Conservation (phyloP, 768 basidiomycete species). For the Megacollybia marginata region DNA sequence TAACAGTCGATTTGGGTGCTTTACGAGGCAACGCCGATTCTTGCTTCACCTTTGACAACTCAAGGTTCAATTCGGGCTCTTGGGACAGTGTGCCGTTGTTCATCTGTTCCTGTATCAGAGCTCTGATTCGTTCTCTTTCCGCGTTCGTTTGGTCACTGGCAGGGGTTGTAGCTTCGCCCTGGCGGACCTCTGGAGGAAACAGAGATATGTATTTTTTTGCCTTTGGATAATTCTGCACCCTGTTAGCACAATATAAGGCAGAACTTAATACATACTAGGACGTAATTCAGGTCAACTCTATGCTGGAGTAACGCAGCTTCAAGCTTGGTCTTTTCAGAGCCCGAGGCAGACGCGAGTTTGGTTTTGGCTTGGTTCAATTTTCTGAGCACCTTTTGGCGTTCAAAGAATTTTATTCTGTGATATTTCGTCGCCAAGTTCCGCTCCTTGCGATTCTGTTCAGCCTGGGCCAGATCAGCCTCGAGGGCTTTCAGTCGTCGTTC, state of each 20-base stretch:
- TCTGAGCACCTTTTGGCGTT: constrained; percentile 80
- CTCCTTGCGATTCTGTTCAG: constrained; percentile 59
- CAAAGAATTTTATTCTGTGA: constrained; percentile 92
- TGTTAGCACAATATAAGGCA: not conserved
- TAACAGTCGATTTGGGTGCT: not conserved
- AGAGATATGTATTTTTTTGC: constrained; percentile 84
- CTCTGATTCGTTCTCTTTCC: constrained; percentile 51
- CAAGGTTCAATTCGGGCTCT: constrained; percentile 50
- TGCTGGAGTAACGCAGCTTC: constrained; percentile 48
- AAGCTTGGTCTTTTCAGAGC: constrained; percentile 31
- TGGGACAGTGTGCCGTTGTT: constrained; percentile 43
- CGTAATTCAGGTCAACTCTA: constrained; percentile 88
- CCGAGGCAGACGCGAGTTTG: constrained; percentile 29
- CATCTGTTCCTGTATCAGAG: constrained; percentile 56
- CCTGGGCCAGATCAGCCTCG: constrained; percentile 62
- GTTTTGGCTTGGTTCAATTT: constrained; percentile 68
- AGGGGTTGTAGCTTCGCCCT: constrained; percentile 21
- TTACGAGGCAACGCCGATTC: not conserved
- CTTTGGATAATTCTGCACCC: constrained; percentile 65
- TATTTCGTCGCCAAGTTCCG: constrained; percentile 70
- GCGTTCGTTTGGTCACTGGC: constrained; percentile 33
- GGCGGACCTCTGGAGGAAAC: constrained; percentile 65
- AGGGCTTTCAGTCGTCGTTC: constrained; percentile 73
- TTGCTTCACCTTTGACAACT: constrained; percentile 3
- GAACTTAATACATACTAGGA: constrained; percentile 44